Base-by-base conservation (phyloP, 139 green algal species). In the Trebouxia sp. region DNA sequence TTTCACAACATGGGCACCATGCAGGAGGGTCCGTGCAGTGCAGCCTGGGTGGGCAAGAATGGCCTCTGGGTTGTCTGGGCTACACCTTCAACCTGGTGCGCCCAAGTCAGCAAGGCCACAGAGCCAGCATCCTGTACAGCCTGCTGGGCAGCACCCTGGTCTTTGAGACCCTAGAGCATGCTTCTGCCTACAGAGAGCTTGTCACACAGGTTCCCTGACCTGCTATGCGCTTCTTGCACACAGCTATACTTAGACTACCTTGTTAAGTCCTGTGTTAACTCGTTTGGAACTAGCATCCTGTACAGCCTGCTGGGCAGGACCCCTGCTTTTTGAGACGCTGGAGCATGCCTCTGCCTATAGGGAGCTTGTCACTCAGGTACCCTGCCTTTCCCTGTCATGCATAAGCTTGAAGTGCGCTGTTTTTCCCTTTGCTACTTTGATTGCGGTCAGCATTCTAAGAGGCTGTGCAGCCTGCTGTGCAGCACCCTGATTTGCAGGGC, bases 51-150 rank as follows among this genome's bases (percentile, higher is more conserved):
- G 26, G 53, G 37, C 38, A 38, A 17, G 62, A 82, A 45, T 95
- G 91, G 91, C 92, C 92, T 0, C 42, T 55, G 12, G 92, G 92
- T 38, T 94, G 87, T 85, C 45, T 93, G 74, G 91, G 90, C 38
- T 95, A 89, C 58, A 86, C 83, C 0, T 75, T 89, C 76, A 95
- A 95, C 86, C 83, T 95, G 55, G 67, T 95, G 37, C 88, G 91
- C 11, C 88, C 88, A 0, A 56, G 45, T 5, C 28, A 82, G 53
- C 70, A 7, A 0, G 89, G 87, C 80, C 85, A 89, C 43, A 83
- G 92, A 10, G 75, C 81, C 38, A 74, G 45, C 8, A 15, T 95
- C 1, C 69, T 93, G 70, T 88, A 79, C 70, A 65, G 48, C 58
- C 74, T 90, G 80, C 81, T 90, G 76, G 45, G 78, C 20, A 45